Base-by-base conservation (phyloP, 305 asterid genomes). In the Fraxinus greggii region DNA sequence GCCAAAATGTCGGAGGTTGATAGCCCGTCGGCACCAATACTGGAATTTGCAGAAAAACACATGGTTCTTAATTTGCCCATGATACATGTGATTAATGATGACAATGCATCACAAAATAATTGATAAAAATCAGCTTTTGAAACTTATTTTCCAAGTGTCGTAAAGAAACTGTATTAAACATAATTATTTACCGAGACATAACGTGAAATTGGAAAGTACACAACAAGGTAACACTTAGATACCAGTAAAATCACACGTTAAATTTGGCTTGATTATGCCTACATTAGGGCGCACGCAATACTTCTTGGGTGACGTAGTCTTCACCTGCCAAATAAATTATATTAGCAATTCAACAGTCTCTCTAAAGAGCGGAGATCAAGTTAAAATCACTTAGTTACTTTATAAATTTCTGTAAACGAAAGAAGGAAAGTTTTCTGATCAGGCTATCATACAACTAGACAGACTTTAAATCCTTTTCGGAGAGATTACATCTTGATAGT, bases 241-340 rank as follows among this genome's bases (percentile, higher is more conserved):
- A 95, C 98, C 98, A 86, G 90, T 92, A 84, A 95, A 92, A 70
- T 89, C 93, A 86, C 85, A 86, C 72, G 94, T 85, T 78, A 98
- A 87, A 28, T 89, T 92, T 79, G 98, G 98, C 90, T 89, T 95
- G 89, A 95, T 86, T 78, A 95, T 89, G 73, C 98, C 98, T 72
- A 87, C 87, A 86, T 95, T 95, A 74, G 98, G 98, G 78, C 97
- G 89, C 81, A 95, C 98, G n/a, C 97, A 92, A 84, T 92, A 95
- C 88, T 90, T 95, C 92, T 90, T 95, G 23, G 98, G 98, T 23
- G 98, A 92, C 75, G 98, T 95, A 72, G 98, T 95, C 87, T 93
- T 95, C 74, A 95, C 97, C 98, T 95, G 92, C 78, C 83, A 89
- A 79, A 85, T 82, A 74, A 40, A 83, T 40, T 76, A n/a, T 72